Conservation (phyloP, 176 grass and related monocot genomes). For the Lolium rigidum region DNA sequence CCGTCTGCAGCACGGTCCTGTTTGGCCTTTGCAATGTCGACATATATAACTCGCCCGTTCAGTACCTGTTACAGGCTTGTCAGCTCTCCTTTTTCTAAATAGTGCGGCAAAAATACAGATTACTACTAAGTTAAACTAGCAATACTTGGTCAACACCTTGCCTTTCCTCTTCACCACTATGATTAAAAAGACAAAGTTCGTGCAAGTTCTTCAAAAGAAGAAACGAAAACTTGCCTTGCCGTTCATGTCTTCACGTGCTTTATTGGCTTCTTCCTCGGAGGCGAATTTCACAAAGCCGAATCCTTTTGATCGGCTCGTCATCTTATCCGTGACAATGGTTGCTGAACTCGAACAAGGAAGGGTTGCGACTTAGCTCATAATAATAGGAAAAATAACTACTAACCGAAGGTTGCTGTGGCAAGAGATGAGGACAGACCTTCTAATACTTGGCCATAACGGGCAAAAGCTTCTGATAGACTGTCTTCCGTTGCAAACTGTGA, state of each 20-base stretch:
- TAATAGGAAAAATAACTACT: not conserved
- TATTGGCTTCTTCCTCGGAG: slow-evolving; percentile 46
- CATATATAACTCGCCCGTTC: slow-evolving; percentile 62
- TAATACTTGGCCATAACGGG: slow-evolving; percentile 74
- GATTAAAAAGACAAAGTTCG: not conserved
- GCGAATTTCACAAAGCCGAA: slow-evolving; percentile 94
- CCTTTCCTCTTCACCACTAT: not conserved
- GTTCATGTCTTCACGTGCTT: slow-evolving; percentile 68
- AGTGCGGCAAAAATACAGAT: not conserved
- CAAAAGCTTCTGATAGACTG: slow-evolving; percentile 54
- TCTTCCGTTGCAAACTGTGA: slow-evolving; percentile 59
- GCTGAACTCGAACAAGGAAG: slow-evolving; percentile 55
- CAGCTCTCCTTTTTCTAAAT: not conserved
- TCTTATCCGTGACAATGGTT: slow-evolving; percentile 53
- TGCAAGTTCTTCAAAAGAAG: not conserved
- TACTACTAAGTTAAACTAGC: not conserved
- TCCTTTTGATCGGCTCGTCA: slow-evolving; percentile 68
- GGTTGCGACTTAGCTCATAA: slow-evolving; percentile 26
- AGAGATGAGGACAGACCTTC: slow-evolving; percentile 53
- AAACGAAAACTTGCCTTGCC: slow-evolving; percentile 68
- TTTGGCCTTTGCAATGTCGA: slow-evolving; percentile 62
- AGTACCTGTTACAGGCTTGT: slow-evolving; percentile 46
- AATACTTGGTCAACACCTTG: not conserved
- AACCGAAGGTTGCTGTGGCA: not conserved
- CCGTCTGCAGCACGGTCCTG: not conserved